A percentile compares a stretch with the other conserved stretches of the same genome.
phyloP scores from a whole-genome alignment of 2,329 filamentous ascomycete species.

The Aspergillus flavus region DNA sequence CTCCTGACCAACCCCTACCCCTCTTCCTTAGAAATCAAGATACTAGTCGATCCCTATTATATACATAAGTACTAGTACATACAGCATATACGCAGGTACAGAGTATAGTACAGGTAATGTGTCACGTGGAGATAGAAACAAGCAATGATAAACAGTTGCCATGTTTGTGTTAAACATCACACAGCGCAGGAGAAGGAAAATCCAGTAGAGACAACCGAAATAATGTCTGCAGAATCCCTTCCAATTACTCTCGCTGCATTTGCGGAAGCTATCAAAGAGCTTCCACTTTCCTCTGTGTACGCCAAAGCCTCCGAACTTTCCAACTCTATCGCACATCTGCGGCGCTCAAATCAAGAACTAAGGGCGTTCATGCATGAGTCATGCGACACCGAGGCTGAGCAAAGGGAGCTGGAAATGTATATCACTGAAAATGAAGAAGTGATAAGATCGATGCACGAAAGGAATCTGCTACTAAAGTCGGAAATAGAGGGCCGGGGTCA shows the following conservation, averaged over 20 bases:
- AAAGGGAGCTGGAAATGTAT: conserved; percentile 36
- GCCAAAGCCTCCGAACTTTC: conserved; percentile 62
- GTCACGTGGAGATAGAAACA: conserved; percentile 24
- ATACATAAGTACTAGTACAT: not conserved
- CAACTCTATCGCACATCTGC: conserved; percentile 62
- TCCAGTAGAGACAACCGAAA: not conserved
- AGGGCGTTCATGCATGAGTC: conserved; percentile 52
- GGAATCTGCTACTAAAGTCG: conserved; percentile 54
- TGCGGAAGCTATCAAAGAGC: conserved; percentile 57
- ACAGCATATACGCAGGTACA: not conserved
- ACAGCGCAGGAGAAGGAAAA: not conserved
- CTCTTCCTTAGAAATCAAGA: not conserved
- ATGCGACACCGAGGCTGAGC: conserved; percentile 55
- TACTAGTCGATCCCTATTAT: not conserved
- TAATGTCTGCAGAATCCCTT: conserved; percentile 53
- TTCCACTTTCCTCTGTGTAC: conserved; percentile 62
- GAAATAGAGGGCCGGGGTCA: conserved; percentile 59
- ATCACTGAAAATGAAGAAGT: conserved; percentile 62
- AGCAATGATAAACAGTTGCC: not conserved
- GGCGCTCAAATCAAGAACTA: conserved; percentile 60
- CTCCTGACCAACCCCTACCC: not conserved
- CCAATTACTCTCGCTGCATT: conserved; percentile 57
- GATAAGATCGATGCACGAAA: conserved; percentile 57
- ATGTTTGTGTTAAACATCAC: not conserved
- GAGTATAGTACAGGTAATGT: not conserved